Conservation (phyloP, 257 asterid genomes). For the Ehretia macrophylla region DNA sequence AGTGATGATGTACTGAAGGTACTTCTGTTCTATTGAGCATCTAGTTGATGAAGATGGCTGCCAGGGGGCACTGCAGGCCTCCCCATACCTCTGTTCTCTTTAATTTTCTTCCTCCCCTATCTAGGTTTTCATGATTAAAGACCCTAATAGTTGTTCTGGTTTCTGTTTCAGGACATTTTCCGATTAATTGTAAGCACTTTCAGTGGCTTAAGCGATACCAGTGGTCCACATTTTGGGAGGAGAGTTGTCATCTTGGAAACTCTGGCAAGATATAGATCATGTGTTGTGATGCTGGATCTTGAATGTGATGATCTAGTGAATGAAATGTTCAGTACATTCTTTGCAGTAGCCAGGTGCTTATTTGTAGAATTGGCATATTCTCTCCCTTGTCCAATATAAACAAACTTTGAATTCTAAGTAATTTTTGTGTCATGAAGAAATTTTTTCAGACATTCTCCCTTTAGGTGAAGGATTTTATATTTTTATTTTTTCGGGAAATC, state of each 20-base stretch:
- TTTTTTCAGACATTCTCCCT: no score
- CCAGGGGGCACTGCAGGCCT: background rate
- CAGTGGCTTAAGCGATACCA: conserved; percentile 75
- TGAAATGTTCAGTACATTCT: conserved; percentile 80
- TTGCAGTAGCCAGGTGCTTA: conserved; percentile 72
- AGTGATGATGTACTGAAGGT: conserved; percentile 86
- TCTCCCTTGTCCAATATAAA: background rate
- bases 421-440: background rate
- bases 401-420: background rate
- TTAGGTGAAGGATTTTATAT: no score
- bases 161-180: conserved; percentile 73
- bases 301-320: conserved; percentile 90
- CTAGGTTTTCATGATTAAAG: conserved; percentile 5
- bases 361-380: background rate
- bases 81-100: background rate
- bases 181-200: conserved; percentile 85
- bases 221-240: conserved; percentile 76
- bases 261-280: conserved; percentile 89
- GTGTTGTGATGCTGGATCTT: conserved; percentile 97
- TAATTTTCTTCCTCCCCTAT: background rate
- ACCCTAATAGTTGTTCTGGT: conserved; percentile 22
- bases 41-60: background rate
- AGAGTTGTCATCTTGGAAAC: conserved; percentile 94
- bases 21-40: conserved; percentile 4
- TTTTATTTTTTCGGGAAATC: no score